Conservation (phyloP, 805 yeast species). For the Candida sakaeoensis region DNA sequence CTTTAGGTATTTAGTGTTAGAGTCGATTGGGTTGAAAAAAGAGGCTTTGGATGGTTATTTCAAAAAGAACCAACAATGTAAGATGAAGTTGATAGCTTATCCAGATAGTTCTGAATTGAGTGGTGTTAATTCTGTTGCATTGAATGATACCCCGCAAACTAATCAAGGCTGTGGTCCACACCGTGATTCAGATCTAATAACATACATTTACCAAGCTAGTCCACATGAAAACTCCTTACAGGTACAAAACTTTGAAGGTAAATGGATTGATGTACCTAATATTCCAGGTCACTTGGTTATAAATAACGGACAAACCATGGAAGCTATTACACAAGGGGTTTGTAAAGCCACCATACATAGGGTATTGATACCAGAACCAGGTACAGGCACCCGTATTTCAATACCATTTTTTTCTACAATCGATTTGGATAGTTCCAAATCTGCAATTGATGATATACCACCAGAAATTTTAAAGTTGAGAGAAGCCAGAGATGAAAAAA, state of each 20-base stretch:
- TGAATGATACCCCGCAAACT: conserved; percentile 26
- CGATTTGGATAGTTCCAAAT: conserved; percentile 31
- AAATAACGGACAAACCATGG: conserved; percentile 59
- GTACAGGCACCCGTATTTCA: conserved; percentile 40
- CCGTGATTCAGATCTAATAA: conserved; percentile 60
- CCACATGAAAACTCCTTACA: conserved; percentile 48
- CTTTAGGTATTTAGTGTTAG: conserved; percentile 48
- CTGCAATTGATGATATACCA: conserved; percentile 27
- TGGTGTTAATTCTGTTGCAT: conserved; percentile 18
- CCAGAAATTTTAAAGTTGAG: conserved; percentile 22
- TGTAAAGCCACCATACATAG: conserved; percentile 59
- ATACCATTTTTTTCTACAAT: conserved; percentile 49
- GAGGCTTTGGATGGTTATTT: conserved; percentile 47
- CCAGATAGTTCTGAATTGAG: conserved; percentile 40
- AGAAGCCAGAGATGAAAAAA: conserved; percentile 33
- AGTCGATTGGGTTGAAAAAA: conserved; percentile 48
- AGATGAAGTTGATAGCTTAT: conserved; percentile 54
- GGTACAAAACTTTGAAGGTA: conserved; percentile 51
- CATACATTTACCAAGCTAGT: conserved; percentile 57
- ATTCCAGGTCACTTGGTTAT: conserved; percentile 48
- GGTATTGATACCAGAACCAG: conserved; percentile 43
- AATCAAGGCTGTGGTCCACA: conserved; percentile 63
- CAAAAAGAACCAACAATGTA: conserved; percentile 48
- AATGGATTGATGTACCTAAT: conserved; percentile 56
- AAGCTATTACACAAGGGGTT: conserved; percentile 54